Evolutionary conservation across 2,329 filamentous ascomycete species (phyloP).

Genomic region (Fusarium sp.): DNA sequence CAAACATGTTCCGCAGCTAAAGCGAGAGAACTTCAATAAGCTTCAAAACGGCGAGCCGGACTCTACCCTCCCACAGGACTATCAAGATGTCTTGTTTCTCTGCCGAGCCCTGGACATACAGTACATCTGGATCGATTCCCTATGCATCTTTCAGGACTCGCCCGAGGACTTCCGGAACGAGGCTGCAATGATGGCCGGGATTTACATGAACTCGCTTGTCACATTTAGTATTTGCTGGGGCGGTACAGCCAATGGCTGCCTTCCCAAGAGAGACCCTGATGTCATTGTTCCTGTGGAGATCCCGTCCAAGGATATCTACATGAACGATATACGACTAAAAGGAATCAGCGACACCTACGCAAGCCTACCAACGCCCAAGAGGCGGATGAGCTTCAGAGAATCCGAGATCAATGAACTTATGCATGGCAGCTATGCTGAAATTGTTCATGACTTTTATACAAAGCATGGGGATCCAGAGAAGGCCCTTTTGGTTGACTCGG

Average conservation of each 20-base stretch:
- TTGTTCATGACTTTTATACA: neutral
- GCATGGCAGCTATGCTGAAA: neutral
- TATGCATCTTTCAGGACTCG: conserved; percentile 5
- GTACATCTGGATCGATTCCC: conserved; percentile 1
- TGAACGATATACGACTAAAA: neutral
- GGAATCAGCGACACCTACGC: neutral
- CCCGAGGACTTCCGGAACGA: neutral
- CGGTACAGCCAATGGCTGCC: rapidly evolving
- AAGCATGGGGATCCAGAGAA: neutral
- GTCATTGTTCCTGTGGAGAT: neutral
- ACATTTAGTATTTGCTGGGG: conserved; percentile 6
- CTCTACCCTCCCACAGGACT: neutral
- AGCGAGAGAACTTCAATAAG: neutral
- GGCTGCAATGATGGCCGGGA: neutral
- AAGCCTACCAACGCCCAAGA: neutral
- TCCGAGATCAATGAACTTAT: neutral
- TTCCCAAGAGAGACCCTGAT: neutral
- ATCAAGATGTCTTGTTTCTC: neutral
- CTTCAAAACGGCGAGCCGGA: neutral
- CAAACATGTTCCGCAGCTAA: neutral
- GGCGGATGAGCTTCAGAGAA: neutral
- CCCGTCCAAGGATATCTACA: neutral
- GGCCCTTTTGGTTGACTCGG: neutral
- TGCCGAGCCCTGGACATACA: neutral
- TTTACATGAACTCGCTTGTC: conserved; percentile 2